Evolutionary conservation across 2,329 filamentous ascomycete species (phyloP).

Genomic region (Penicillium aurantiogriseum): DNA sequence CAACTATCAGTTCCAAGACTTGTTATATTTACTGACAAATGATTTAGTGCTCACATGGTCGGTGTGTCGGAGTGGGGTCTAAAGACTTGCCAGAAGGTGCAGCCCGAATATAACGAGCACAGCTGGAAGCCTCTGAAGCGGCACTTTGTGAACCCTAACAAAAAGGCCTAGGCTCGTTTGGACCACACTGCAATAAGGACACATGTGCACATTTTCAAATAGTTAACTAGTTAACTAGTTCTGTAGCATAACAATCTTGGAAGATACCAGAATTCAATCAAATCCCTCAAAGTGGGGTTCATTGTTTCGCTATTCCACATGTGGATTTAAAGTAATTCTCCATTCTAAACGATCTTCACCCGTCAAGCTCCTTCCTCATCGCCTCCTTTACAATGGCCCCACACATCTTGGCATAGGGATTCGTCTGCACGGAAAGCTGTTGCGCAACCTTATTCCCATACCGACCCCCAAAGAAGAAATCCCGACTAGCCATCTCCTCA

Average conservation of each 20-base stretch:
- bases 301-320: background rate
- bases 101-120: slow-evolving; percentile 73
- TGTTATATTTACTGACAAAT: slow-evolving; percentile 30
- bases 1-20: background rate
- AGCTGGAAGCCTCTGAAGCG: slow-evolving; percentile 71
- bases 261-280: background rate
- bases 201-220: background rate
- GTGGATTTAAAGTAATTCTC: background rate
- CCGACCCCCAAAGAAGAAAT: slow-evolving; percentile 54
- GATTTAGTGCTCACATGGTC: slow-evolving; percentile 61
- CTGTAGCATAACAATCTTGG: background rate
- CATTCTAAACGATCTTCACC: slow-evolving; percentile 7
- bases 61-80: slow-evolving; percentile 72
- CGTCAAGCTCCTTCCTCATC: slow-evolving; percentile 53
- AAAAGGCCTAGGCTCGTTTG: slow-evolving; percentile 18
- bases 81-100: slow-evolving; percentile 67
- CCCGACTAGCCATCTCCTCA: slow-evolving; percentile 56
- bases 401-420: slow-evolving; percentile 63
- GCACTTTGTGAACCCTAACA: slow-evolving; percentile 58
- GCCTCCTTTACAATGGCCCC: slow-evolving; percentile 62
- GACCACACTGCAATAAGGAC: background rate
- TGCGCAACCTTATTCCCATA: slow-evolving; percentile 58
- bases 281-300: background rate
- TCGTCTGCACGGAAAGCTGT: slow-evolving; percentile 59
- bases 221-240: background rate